These are phyloP conservation scores for Cyberlindnera nakhonratchasimensis DNA, from an alignment of 805 yeast species.

Conservation along the genomic window DNA sequence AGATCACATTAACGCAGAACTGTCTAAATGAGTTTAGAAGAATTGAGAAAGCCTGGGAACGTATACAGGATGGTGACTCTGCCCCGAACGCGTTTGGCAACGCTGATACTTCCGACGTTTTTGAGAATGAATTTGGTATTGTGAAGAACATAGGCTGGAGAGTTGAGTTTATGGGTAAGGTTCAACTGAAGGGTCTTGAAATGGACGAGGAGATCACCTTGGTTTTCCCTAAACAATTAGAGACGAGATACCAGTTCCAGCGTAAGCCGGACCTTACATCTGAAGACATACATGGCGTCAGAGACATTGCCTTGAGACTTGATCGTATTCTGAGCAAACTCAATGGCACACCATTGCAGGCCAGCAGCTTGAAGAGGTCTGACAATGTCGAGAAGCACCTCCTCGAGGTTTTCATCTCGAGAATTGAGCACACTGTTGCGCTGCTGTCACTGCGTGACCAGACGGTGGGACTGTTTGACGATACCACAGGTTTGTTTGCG, in stretches of 20 bases:
- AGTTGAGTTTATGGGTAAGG: constrained; percentile 73
- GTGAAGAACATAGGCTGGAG: constrained; percentile 68
- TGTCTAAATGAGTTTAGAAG: constrained; percentile 68
- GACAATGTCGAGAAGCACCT: constrained; percentile 47
- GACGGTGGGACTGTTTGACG: constrained; percentile 25
- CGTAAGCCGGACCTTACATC: constrained; percentile 33
- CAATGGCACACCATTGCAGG: constrained; percentile 38
- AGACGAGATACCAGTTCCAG: constrained; percentile 51
- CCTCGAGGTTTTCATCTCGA: constrained; percentile 61
- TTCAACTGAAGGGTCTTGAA: constrained; percentile 90
- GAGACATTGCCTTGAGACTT: constrained; percentile 52
- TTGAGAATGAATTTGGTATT: constrained; percentile 62
- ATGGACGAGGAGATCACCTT: constrained; percentile 84
- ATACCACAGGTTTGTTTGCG: constrained; percentile 18
- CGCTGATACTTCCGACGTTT: constrained; percentile 46
- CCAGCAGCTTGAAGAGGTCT: constrained; percentile 25
- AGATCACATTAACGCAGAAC: constrained; percentile 81
- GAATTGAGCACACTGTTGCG: constrained; percentile 61
- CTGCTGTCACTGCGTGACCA: constrained; percentile 41
- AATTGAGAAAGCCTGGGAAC: constrained; percentile 33
- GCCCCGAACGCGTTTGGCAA: constrained; percentile 43
- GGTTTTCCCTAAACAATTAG: constrained; percentile 65
- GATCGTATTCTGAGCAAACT: constrained; percentile 55
- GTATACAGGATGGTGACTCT: constrained; percentile 20
- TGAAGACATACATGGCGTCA: constrained; percentile 47